phyloP scores from a whole-genome alignment of 2,329 filamentous ascomycete species.

The Sarocladium brachiariae region DNA sequence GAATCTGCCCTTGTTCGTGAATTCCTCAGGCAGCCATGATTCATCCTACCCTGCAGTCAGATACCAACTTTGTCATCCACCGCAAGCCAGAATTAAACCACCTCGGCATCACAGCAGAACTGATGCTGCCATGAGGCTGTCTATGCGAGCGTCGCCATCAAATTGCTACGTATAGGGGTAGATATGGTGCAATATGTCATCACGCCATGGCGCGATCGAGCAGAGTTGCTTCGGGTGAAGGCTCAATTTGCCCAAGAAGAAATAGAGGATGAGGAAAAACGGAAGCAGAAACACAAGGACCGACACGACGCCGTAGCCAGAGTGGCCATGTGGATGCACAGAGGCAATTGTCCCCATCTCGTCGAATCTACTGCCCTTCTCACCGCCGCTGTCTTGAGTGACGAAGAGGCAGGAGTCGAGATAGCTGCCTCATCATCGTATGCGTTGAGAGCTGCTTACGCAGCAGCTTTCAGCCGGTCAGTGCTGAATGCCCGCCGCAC shows the following conservation, averaged over 20 bases:
- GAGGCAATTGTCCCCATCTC: constrained; percentile 69
- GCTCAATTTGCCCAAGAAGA: constrained; percentile 50
- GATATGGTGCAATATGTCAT: constrained; percentile 64
- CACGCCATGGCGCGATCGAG: constrained; percentile 63
- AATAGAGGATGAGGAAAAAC: neutral
- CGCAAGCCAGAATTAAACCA: no score
- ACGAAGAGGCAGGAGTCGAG: constrained; percentile 35
- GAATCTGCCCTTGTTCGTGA: no score
- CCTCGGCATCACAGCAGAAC: no score
- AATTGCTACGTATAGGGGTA: no score
- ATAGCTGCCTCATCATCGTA: constrained; percentile 42
- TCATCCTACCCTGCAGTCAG: no score
- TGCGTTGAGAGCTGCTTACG: constrained; percentile 62
- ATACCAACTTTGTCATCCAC: no score
- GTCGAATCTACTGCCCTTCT: constrained; percentile 73
- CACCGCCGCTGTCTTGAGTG: constrained; percentile 60
- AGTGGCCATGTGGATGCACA: constrained; percentile 63
- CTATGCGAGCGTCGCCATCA: no score
- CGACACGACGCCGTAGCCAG: constrained; percentile 46
- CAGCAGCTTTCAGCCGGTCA: constrained; percentile 67
- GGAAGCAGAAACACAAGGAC: constrained; percentile 17
- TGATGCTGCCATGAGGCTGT: no score
- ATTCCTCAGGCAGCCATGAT: no score
- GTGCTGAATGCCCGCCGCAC: constrained; percentile 20
- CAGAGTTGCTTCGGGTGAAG: constrained; percentile 60